Conservation (phyloP, 495 filamentous ascomycete genomes). For the Pyrenopolyporus hunteri region DNA sequence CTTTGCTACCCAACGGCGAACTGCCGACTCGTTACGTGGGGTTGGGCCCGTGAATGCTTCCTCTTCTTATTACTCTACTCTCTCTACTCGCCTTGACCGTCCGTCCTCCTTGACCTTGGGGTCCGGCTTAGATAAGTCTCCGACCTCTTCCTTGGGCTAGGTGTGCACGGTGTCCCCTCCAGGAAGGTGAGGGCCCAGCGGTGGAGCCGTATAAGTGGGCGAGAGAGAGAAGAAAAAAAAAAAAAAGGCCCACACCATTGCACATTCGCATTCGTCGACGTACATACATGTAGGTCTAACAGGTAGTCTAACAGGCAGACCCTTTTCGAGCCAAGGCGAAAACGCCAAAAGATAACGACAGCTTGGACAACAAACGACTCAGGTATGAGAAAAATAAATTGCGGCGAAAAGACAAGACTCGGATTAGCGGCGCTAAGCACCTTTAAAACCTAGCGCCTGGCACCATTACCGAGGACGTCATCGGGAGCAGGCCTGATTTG, state of each 20-base stretch:
- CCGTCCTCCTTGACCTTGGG: constrained; percentile 6
- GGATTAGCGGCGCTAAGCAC: constrained; percentile 22
- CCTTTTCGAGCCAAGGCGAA: too few species aligned
- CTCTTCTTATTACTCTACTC: background rate
- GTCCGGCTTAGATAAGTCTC: constrained; percentile 18
- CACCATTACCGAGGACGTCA: constrained; percentile 30
- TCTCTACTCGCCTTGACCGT: background rate
- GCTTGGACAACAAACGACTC: constrained; percentile 1
- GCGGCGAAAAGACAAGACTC: constrained; percentile 29
- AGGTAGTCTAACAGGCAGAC: too few species aligned
- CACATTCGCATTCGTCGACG: too few species aligned
- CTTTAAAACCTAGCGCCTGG: constrained; percentile 23
- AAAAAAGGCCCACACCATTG: too few species aligned
- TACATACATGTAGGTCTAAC: too few species aligned
- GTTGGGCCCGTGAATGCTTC: constrained; percentile 1
- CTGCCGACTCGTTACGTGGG: constrained; percentile 35
- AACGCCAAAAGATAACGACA: background rate
- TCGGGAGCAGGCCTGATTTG: constrained; percentile 3
- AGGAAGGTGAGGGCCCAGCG: constrained; percentile 7
- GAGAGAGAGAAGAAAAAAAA: too few species aligned
- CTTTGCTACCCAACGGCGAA: constrained; percentile 38
- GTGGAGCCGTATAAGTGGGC: background rate
- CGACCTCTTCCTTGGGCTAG: background rate
- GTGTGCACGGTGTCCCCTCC: background rate
- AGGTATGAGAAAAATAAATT: constrained; percentile 19